Percentiles rank a stretch among this genome's conserved stretches.
phyloP scores from a whole-genome alignment of 2,329 filamentous ascomycete genomes.

The Pseudocercospora fijiensis region DNA sequence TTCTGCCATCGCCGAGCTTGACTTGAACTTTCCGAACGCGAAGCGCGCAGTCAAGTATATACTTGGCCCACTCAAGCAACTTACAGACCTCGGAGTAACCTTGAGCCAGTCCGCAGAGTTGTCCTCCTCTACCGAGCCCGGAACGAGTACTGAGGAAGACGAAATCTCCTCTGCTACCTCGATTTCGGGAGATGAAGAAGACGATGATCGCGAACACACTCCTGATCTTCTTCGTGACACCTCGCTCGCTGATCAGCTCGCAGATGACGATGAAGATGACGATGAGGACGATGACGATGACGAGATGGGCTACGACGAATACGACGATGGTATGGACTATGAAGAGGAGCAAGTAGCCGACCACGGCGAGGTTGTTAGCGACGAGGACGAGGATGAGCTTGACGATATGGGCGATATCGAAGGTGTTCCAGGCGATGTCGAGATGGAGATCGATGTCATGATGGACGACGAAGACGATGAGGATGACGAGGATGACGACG shows the following conservation, averaged over 20 bases:
- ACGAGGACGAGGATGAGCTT: constrained; percentile 79
- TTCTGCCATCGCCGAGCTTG: constrained; percentile 88
- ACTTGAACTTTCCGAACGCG: constrained; percentile 88
- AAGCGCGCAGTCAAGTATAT: constrained; percentile 97
- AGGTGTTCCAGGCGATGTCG: constrained; percentile 61
- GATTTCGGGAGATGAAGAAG: constrained; percentile 68
- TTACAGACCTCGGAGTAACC: constrained; percentile 83
- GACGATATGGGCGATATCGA: constrained; percentile 74
- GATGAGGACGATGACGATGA: constrained; percentile 67
- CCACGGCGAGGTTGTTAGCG: constrained; percentile 83
- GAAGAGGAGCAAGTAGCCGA: constrained; percentile 80
- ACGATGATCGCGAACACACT: constrained; percentile 72
- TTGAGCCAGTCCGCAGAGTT: constrained; percentile 80
- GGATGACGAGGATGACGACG: constrained; percentile 56
- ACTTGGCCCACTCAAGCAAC: constrained; percentile 78
- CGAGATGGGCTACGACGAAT: constrained; percentile 91
- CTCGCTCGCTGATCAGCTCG: constrained; percentile 75
- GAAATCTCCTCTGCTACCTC: constrained; percentile 86
- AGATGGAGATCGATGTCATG: constrained; percentile 79
- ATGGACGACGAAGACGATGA: constrained; percentile 71
- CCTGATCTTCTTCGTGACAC: constrained; percentile 97
- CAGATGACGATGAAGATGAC: constrained; percentile 74
- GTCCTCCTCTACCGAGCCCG: constrained; percentile 55
- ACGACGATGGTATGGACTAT: constrained; percentile 88
- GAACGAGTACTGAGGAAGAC: constrained; percentile 71